These are phyloP conservation scores for Rhododendron griersonianum DNA, from an alignment of 148 eudicot species.

Conservation along the genomic window DNA sequence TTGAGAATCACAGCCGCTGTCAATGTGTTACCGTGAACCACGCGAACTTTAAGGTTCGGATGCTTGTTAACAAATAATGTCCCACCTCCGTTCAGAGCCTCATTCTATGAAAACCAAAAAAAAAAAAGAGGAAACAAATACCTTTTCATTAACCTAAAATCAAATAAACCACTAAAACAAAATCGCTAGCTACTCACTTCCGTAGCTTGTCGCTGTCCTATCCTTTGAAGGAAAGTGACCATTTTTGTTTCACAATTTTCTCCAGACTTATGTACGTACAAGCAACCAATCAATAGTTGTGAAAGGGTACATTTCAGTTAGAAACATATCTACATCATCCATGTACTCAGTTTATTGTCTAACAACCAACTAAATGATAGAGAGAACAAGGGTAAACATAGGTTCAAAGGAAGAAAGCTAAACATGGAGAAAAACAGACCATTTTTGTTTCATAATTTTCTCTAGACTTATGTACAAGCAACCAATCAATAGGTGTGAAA, in stretches of 20 bases:
- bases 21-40: conserved; percentile 56
- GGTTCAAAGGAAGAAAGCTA: background rate
- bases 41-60: conserved; percentile 42
- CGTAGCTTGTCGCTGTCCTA: background rate
- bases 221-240: background rate
- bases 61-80: conserved; percentile 38
- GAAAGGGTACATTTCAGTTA: background rate
- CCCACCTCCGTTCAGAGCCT: conserved; percentile 50
- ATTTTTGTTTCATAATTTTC: background rate
- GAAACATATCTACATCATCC: background rate
- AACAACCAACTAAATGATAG: background rate
- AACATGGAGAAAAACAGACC: background rate
- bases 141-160: background rate
- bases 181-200: background rate
- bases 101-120: conserved; percentile 24
- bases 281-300: background rate
- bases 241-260: background rate
- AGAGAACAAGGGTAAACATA: background rate
- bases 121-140: too few species aligned
- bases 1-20: conserved; percentile 51
- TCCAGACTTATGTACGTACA: background rate
- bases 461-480: background rate
- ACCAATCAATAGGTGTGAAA: background rate
- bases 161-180: background rate
- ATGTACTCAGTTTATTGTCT: background rate